A percentile compares a stretch with the other conserved stretches of the same genome.
Conservation (phyloP, 768 basidiomycete species). For the Myochromella boudieri region DNA sequence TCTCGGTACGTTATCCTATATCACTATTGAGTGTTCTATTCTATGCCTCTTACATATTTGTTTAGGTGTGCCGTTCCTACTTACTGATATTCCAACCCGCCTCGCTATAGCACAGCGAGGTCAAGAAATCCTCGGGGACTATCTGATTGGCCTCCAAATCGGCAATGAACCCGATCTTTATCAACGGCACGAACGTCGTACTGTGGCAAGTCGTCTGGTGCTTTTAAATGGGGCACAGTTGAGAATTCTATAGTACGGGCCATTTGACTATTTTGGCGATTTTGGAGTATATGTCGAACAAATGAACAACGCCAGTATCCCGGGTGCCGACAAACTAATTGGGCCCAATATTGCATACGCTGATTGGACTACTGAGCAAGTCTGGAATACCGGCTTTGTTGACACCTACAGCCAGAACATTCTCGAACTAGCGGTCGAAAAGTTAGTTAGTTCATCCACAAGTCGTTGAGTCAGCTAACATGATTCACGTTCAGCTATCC, state of each 20-base stretch:
- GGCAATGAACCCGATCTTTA: constrained; percentile 71
- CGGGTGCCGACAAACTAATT: constrained; percentile 47
- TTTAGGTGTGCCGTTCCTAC: constrained; percentile 55
- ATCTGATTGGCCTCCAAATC: constrained; percentile 66
- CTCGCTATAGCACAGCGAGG: constrained; percentile 59
- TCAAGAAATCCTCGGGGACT: constrained; percentile 63
- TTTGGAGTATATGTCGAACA: constrained; percentile 48
- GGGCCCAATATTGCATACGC: constrained; percentile 55
- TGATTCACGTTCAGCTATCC: constrained; percentile 48
- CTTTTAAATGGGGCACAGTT: too few relatives aligned
- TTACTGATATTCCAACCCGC: constrained; percentile 55
- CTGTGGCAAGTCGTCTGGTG: too few relatives aligned
- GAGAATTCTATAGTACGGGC: constrained; percentile 42
- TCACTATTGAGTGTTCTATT: background rate
- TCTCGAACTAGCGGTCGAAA: constrained; percentile 54
- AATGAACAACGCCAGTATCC: constrained; percentile 37
- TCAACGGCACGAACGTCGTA: constrained; percentile 39
- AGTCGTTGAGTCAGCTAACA: constrained; percentile 13
- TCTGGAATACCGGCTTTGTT: constrained; percentile 58
- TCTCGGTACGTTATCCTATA: constrained; percentile 38
- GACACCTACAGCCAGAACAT: constrained; percentile 38
- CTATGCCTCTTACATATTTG: background rate
- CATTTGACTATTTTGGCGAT: constrained; percentile 52
- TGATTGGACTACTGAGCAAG: constrained; percentile 50
- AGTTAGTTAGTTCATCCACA: constrained; percentile 34